phyloP scores from a whole-genome alignment of 2,329 filamentous ascomycete genomes.

The Claviceps sp. region DNA sequence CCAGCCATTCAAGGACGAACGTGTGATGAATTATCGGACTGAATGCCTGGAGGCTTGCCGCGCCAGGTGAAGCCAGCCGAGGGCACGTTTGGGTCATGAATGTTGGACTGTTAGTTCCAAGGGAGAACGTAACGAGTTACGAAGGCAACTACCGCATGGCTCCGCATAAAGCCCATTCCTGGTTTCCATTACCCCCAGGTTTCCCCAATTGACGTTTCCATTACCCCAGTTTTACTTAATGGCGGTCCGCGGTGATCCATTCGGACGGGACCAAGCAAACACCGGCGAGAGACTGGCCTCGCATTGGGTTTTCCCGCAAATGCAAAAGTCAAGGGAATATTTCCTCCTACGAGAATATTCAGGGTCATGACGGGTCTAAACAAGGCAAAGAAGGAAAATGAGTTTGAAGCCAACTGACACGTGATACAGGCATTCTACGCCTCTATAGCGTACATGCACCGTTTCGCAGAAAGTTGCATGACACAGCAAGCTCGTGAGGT shows the following conservation, averaged over 20 bases:
- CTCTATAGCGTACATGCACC: no score
- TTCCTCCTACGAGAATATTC: background rate
- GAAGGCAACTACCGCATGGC: background rate
- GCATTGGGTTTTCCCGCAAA: background rate
- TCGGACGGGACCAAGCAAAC: background rate
- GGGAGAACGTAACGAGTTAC: no score
- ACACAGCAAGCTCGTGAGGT: no score
- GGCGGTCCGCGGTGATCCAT: background rate
- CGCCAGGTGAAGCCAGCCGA: no score
- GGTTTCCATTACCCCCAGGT: conserved; percentile 25
- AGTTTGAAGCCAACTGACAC: no score
- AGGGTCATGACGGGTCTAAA: background rate
- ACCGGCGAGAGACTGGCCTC: background rate
- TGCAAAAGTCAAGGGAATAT: background rate
- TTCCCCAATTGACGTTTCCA: conserved; percentile 18
- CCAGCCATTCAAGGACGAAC: no score
- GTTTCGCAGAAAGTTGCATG: no score
- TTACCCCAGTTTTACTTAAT: conserved; percentile 28
- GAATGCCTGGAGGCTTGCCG: no score
- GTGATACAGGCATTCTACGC: no score
- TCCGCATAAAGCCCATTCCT: background rate
- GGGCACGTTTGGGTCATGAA: no score
- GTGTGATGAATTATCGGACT: no score
- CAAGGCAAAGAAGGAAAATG: background rate
- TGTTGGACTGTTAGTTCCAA: background rate